Percentiles rank a stretch among this genome's conserved stretches.
Conservation (phyloP, 306 rosid species). For the Dryas octopetala region DNA sequence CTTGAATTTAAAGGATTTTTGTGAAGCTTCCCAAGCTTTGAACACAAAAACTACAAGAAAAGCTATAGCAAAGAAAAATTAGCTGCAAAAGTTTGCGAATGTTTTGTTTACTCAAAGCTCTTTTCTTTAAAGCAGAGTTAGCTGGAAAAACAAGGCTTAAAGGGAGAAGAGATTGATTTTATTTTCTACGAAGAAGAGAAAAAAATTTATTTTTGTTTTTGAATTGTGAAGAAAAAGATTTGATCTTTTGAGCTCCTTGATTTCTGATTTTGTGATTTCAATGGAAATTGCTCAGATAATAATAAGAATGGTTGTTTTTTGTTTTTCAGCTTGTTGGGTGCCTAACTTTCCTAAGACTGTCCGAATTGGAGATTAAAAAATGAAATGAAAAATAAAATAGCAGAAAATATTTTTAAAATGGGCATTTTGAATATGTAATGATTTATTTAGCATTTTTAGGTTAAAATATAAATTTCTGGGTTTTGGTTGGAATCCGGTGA, state of each 20-base stretch:
- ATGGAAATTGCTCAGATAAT: slow-evolving; percentile 59
- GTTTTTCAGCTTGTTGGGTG: slow-evolving; percentile 65
- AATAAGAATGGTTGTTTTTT: slow-evolving; percentile 53
- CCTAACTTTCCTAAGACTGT: slow-evolving; percentile 64
- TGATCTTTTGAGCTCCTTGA: slow-evolving; percentile 37
- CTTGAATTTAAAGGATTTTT: neutral
- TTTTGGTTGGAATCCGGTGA: slow-evolving; percentile 76
- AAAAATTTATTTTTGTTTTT: slow-evolving; percentile 29
- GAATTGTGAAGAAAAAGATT: slow-evolving; percentile 33
- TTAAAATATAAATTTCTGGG: slow-evolving; percentile 39
- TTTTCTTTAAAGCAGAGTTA: slow-evolving; percentile 22
- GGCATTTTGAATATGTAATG: slow-evolving; percentile 39
- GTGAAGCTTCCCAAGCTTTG: slow-evolving; percentile 19
- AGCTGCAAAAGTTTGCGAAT: slow-evolving; percentile 21
- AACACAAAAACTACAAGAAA: slow-evolving; percentile 30
- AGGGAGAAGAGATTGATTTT: slow-evolving; percentile 27
- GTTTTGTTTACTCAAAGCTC: slow-evolving; percentile 22
- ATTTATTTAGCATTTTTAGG: slow-evolving; percentile 33
- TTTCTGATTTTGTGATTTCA: slow-evolving; percentile 44
- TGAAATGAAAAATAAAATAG: slow-evolving; percentile 20
- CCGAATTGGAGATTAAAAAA: slow-evolving; percentile 68
- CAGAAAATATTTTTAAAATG: slow-evolving; percentile 39
- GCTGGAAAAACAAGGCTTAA: slow-evolving; percentile 26
- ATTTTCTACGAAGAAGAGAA: slow-evolving; percentile 22
- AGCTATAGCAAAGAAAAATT: slow-evolving; percentile 19